Base-by-base conservation (phyloP, 163 green algal species). In the Picocystis sp. region DNA sequence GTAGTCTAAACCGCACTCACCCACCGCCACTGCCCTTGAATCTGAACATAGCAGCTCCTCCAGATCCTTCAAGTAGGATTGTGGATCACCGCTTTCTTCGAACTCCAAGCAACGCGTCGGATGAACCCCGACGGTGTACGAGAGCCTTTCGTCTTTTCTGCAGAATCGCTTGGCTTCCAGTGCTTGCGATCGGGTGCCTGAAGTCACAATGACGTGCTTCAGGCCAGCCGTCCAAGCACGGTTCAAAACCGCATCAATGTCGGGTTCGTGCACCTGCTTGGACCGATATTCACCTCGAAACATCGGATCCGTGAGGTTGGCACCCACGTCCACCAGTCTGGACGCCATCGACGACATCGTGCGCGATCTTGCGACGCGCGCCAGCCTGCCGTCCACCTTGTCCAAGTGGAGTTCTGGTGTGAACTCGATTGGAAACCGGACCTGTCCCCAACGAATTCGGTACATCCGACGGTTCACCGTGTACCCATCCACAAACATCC, bases 1-100 rank as follows among this genome's bases (percentile, higher is more conserved):
- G 52, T 75, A 75, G 50, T 88, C 79, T 0, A 93, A 66, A 1
- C 84, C 84, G 49, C 74, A 83, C 66, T 94, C 84, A 1, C 83
- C 83, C 3, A 93, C 63, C 5, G 84, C 84, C 35, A 92, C 81
- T 2, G 69, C 50, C n/a, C 51, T 47, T 5, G 44, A 43, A 8
- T 8, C 38, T 9, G 15, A n/a, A 47, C 22, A 22, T 23, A 53
- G 14, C 23, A 92, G 45, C 10, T 55, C 46, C n/a, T 50, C 19
- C 13, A 67, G 22, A n/a, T 65, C 23, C 3, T 52, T 19, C 21
- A 67, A 33, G 43, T 72, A 48, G 9, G 1, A 29, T 22, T 29
- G 61, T 46, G 42, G 48, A 3, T 63, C 66, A 1, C 71, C 57
- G 34, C 66, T 46, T 1, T 54, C 63, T 22, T 80, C 72, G 57